phyloP scores from a whole-genome alignment of 257 asterid species.

The Ocimum tenuiflorum region DNA sequence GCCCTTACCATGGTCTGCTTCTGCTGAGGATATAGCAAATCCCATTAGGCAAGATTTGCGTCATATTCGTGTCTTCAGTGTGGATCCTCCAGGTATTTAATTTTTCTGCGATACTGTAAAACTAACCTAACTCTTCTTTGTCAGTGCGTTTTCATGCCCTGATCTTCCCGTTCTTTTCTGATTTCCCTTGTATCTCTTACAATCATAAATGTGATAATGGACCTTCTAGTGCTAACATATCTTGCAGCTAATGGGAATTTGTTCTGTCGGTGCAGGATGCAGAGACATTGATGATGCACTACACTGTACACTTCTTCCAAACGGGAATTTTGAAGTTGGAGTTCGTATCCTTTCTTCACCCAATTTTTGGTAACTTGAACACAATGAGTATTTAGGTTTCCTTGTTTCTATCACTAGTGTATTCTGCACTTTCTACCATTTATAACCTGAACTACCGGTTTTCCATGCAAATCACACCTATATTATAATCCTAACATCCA shows the following conservation, averaged over 20 bases:
- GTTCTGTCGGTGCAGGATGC: constrained; percentile 65
- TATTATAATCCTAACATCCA: not conserved
- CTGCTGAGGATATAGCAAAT: constrained; percentile 69
- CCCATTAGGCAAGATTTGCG: constrained; percentile 85
- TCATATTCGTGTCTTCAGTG: constrained; percentile 83
- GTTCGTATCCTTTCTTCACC: constrained; percentile 76
- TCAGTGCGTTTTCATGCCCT: not conserved
- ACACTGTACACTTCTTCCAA: constrained; percentile 81
- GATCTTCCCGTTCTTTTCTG: constrained; percentile 10
- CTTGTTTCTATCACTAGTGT: not conserved
- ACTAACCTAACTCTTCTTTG: not conserved
- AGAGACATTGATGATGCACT: constrained; percentile 97
- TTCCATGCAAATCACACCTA: not conserved
- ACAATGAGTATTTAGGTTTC: not conserved
- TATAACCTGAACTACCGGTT: not conserved
- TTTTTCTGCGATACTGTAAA: constrained; percentile 5
- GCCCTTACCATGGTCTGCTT: constrained; percentile 86
- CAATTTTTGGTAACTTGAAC: not conserved
- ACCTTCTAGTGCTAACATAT: not conserved
- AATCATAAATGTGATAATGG: not conserved
- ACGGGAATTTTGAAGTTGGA: constrained; percentile 96
- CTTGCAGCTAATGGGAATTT: constrained; percentile 3
- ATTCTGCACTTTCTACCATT: not conserved
- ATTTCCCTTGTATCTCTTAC: not conserved
- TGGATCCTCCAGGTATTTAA: constrained; percentile 92